A percentile compares a stretch with the other conserved stretches of the same genome.
These are phyloP conservation scores for Aspergillus sojae DNA, from an alignment of 2,329 filamentous ascomycete species.

Conservation along the genomic window DNA sequence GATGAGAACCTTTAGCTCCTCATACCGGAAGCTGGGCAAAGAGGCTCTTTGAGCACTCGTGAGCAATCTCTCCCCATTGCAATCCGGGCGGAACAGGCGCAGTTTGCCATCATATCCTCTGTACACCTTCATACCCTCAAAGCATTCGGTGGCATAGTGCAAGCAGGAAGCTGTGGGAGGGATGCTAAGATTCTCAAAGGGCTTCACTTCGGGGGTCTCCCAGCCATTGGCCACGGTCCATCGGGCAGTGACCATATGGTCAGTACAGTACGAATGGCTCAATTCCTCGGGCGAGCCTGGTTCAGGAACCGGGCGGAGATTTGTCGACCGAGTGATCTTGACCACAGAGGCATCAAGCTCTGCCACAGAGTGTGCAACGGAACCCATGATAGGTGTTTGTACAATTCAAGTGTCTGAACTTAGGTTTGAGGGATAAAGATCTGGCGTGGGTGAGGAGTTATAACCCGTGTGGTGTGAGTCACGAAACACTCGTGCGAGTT, in stretches of 20 bases:
- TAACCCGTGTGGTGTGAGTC: conserved; percentile 8
- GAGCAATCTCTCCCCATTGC: conserved; percentile 69
- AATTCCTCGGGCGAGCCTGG: conserved; percentile 44
- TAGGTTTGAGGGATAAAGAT: neutral
- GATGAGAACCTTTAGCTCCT: conserved; percentile 74
- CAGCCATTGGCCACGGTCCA: conserved; percentile 72
- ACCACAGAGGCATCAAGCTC: conserved; percentile 45
- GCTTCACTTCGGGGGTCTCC: conserved; percentile 71
- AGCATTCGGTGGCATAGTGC: conserved; percentile 90
- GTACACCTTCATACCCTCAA: conserved; percentile 80
- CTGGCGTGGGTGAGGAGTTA: neutral
- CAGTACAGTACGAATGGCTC: conserved; percentile 60
- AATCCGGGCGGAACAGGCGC: conserved; percentile 75
- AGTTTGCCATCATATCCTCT: conserved; percentile 70
- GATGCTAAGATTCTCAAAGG: conserved; percentile 75
- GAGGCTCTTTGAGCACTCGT: conserved; percentile 64
- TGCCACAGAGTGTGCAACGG: conserved; percentile 29
- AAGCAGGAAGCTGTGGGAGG: conserved; percentile 80
- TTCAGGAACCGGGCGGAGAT: conserved; percentile 39
- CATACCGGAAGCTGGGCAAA: conserved; percentile 71
- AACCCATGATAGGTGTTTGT: conserved; percentile 32
- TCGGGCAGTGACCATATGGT: conserved; percentile 81
- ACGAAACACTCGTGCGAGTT: neutral
- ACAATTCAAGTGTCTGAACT: neutral
- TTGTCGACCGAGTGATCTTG: conserved; percentile 41